Conservation (phyloP, 306 rosid genomes). For the Pterocarpus macrocarpus region DNA sequence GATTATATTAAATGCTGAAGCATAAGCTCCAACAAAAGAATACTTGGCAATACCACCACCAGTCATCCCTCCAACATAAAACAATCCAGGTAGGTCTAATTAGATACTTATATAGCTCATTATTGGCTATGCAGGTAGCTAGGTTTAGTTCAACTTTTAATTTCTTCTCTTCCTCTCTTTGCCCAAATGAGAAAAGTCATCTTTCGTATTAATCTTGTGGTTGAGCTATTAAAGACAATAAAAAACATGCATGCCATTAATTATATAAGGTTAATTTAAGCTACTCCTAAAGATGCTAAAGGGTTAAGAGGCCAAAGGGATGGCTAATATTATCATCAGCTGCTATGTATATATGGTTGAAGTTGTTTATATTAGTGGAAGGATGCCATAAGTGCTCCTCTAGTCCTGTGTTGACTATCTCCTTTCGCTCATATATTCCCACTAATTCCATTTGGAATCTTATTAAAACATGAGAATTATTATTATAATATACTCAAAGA, state of each 20-base stretch:
- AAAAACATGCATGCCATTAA: not conserved
- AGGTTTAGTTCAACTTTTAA: constrained; percentile 1
- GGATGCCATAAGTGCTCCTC: not conserved
- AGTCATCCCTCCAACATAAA: constrained; percentile 1
- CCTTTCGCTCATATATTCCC: not conserved
- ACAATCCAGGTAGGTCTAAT: not conserved
- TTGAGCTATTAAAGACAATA: not conserved
- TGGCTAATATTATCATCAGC: not conserved
- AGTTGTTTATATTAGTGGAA: not conserved
- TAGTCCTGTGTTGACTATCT: not conserved
- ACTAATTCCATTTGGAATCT: not conserved
- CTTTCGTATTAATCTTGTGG: not conserved
- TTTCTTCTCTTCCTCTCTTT: constrained; percentile 1
- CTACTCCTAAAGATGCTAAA: not conserved
- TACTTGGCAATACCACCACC: constrained; percentile 39
- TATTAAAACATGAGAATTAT: not conserved
- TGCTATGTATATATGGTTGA: not conserved
- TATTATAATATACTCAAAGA: not conserved
- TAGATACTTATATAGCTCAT: not conserved
- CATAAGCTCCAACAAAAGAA: constrained; percentile 40
- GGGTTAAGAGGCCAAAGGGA: not conserved
- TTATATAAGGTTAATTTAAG: not conserved
- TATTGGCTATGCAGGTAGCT: constrained; percentile 2
- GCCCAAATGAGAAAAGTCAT: not conserved
- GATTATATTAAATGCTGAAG: constrained; percentile 7